Evolutionary conservation across 352 stramenopile species (phyloP).

Genomic region (Phytophthora syringae): DNA sequence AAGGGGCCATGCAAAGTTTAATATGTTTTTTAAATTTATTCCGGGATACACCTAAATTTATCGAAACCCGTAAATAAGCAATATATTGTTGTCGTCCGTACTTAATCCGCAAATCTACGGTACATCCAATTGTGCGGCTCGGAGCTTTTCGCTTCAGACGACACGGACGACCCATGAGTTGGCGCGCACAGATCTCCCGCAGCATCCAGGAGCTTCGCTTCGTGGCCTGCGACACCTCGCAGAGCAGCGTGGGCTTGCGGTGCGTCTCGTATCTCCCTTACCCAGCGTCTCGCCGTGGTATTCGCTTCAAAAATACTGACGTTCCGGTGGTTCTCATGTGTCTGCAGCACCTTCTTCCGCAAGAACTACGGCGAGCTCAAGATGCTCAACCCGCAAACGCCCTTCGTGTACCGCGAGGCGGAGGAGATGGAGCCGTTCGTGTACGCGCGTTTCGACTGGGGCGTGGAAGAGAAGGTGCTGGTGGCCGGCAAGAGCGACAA

Average conservation of each 20-base stretch:
- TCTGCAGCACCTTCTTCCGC: conserved; percentile 79
- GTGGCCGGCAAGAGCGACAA: conserved; percentile 87
- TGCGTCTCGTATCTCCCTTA: conserved; percentile 35
- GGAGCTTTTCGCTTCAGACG: background rate
- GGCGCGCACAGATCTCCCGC: conserved; percentile 89
- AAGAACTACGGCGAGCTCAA: conserved; percentile 90
- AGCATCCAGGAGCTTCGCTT: conserved; percentile 87
- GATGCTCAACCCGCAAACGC: conserved; percentile 87
- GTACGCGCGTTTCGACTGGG: conserved; percentile 88
- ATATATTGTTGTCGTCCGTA: background rate
- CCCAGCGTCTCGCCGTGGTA: background rate
- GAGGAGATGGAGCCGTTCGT: conserved; percentile 90
- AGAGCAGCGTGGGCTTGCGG: conserved; percentile 85
- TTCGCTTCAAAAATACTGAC: background rate
- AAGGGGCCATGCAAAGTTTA: too few species aligned
- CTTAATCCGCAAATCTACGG: too few species aligned
- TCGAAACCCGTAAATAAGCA: too few species aligned
- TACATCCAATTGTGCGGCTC: conserved; percentile 12
- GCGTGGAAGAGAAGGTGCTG: conserved; percentile 84
- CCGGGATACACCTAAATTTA: too few species aligned
- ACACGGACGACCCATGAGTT: conserved; percentile 66
- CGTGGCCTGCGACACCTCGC: conserved; percentile 83
- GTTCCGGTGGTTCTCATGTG: conserved; percentile 14
- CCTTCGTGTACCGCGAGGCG: conserved; percentile 88
- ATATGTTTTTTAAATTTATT: too few species aligned